A percentile compares a stretch with the other conserved stretches of the same genome.
Evolutionary conservation across 2,329 filamentous ascomycete genomes (phyloP).

Genomic region (Apiospora marii): DNA sequence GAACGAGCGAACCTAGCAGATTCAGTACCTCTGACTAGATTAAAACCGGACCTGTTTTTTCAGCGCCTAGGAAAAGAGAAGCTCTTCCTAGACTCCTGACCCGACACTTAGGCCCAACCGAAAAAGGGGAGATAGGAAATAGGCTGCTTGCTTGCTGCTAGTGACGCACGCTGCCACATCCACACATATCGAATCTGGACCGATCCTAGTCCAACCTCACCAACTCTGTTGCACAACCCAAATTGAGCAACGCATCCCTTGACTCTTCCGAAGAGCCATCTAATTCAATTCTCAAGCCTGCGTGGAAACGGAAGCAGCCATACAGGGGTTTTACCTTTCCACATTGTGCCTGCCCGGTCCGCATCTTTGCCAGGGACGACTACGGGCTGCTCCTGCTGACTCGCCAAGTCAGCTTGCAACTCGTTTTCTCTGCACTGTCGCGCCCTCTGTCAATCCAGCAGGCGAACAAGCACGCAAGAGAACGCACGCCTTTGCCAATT

Average conservation of each 20-base stretch:
- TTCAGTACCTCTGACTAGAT: not conserved
- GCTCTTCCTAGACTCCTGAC: slow-evolving; percentile 14
- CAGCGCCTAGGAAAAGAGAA: not conserved
- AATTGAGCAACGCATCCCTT: slow-evolving; percentile 16
- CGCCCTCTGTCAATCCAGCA: not conserved
- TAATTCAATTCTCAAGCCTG: slow-evolving; percentile 9
- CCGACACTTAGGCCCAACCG: not conserved
- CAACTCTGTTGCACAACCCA: slow-evolving; percentile 16
- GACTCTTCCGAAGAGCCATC: slow-evolving; percentile 5
- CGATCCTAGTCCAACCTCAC: slow-evolving; percentile 20
- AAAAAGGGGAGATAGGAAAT: slow-evolving; percentile 19
- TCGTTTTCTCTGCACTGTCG: slow-evolving; percentile 9
- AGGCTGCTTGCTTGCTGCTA: slow-evolving; percentile 24
- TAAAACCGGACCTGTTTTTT: slow-evolving; percentile 1
- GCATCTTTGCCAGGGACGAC: slow-evolving; percentile 4
- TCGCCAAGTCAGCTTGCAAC: slow-evolving; percentile 6
- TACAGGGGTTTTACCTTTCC: not conserved
- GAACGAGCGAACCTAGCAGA: slow-evolving; percentile 12
- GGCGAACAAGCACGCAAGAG: not conserved
- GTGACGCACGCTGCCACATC: slow-evolving; percentile 22
- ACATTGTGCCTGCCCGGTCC: not conserved
- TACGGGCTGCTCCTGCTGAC: slow-evolving; percentile 16
- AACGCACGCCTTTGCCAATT: not conserved
- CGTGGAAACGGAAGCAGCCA: slow-evolving; percentile 6
- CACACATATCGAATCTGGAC: slow-evolving; percentile 21